Evolutionary conservation across 106 monocot species (phyloP).

Genomic region (Iris macrosiphon): DNA sequence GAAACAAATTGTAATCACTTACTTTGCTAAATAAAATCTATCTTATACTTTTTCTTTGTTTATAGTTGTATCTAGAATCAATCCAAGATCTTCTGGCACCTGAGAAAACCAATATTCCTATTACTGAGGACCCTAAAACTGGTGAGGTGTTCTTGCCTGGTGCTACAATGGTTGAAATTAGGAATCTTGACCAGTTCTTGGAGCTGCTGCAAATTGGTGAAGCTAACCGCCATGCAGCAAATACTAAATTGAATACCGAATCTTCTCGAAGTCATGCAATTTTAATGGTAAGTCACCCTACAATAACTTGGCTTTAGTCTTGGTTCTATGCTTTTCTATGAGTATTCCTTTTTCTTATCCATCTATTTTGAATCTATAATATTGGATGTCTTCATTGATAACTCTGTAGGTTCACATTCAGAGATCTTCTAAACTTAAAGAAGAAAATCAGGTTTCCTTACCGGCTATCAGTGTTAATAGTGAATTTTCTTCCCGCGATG

Average conservation of each 20-base stretch:
- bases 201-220: conserved; percentile 64
- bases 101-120: conserved; percentile 51
- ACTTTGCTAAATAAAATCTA: no score
- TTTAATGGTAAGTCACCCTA: conserved; percentile 26
- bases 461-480: background rate
- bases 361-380: background rate
- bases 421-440: conserved; percentile 33
- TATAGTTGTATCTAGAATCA: conserved; percentile 71
- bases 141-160: conserved; percentile 66
- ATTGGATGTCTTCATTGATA: background rate
- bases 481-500: conserved; percentile 18
- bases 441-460: conserved; percentile 25
- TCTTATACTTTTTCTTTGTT: conserved; percentile 14
- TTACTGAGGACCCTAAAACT: conserved; percentile 60
- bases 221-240: conserved; percentile 64
- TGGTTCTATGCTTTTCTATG: background rate
- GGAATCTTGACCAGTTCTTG: conserved; percentile 43
- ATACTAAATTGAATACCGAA: conserved; percentile 78
- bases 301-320: background rate
- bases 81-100: conserved; percentile 67
- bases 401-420: conserved; percentile 44
- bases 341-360: background rate
- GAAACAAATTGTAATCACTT: no score
- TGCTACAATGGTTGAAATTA: conserved; percentile 42
- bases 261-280: conserved; percentile 88